Evolutionary conservation across 2,329 filamentous ascomycete genomes (phyloP), one percentile per base, ranked within the genome.

Genomic region (Colletotrichum plurivorum): DNA sequence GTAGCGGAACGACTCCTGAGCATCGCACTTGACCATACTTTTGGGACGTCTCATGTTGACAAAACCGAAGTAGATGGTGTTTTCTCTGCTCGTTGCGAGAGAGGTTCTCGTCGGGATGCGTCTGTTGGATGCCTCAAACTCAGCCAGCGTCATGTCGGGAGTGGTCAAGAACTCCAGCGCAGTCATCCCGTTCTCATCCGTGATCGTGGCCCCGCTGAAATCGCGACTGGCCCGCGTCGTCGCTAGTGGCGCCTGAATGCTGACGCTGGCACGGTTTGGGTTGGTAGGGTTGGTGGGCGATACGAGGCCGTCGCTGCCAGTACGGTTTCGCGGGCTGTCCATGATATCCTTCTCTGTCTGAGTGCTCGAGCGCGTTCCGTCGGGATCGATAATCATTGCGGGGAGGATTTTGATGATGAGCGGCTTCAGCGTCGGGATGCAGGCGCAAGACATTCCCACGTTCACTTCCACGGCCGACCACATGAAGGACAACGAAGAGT

Each of bases 381-480:
- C 77, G 0, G 84, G 84, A 64, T 88, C 86, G 71, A 88, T 78
- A 10, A 90, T 76, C 81, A 89, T 87, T 20, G 83, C 79, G 2
- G 88, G 88, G n/a, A 90, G 79, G 60, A 90, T 84, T 68, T 85
- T 85, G 72, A 93, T 88, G 63, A 95, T 90, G 7, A 98, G 84
- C 1, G 95, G 95, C 77, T 98, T 98, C 71, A 98, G 83, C 0
- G 93, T 95, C 9, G 95, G 95, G n/a, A 98, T 93, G 75, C 94
- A 97, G 49, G 93, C 95, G 76, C 94, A 97, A 72, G 94, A 92
- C 73, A 98, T 94, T 18, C 94, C 95, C 1, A 97, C 85, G 73
- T 97, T 96, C 76, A 97, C 94, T 79, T 98, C 95, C 62, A 98
- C 90, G 13, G 92, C 93, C 16, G 93, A 95, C 95, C 95, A 98